Evolutionary conservation across 208 protist species (phyloP).

Genomic region (Trypanosoma mega): DNA sequence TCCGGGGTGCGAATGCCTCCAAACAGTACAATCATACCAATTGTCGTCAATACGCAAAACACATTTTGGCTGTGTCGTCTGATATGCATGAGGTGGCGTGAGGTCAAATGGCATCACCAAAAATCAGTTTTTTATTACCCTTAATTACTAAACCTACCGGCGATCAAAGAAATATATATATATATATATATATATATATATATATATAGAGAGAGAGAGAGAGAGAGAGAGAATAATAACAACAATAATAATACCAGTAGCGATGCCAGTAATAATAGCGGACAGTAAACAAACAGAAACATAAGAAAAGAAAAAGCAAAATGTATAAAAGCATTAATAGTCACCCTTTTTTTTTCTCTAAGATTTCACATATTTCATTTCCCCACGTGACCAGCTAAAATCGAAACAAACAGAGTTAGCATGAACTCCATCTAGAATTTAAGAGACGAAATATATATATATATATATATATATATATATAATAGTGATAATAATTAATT

Average conservation of each 20-base stretch:
- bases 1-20: slow-evolving; percentile 70
- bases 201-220: slow-evolving; percentile 5
- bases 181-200: slow-evolving; percentile 6
- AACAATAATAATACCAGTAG: slow-evolving; percentile 14
- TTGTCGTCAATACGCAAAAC: slow-evolving; percentile 73
- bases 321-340: not conserved
- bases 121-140: not conserved
- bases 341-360: not conserved
- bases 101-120: slow-evolving; percentile 54
- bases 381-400: too few species aligned
- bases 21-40: slow-evolving; percentile 83
- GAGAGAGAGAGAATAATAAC: not conserved
- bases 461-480: too few species aligned
- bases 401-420: too few species aligned
- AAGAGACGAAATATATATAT: too few species aligned
- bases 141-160: not conserved
- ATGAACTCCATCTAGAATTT: too few species aligned
- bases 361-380: not conserved
- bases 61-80: slow-evolving; percentile 68
- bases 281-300: slow-evolving; percentile 1
- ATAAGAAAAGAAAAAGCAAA: slow-evolving; percentile 1
- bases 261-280: too few species aligned
- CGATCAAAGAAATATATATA: too few species aligned
- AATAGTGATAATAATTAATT: too few species aligned
- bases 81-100: slow-evolving; percentile 51